These are phyloP conservation scores for Thalassiosira livingstoniorum DNA, from an alignment of 352 stramenopile genomes.

Conservation along the genomic window DNA sequence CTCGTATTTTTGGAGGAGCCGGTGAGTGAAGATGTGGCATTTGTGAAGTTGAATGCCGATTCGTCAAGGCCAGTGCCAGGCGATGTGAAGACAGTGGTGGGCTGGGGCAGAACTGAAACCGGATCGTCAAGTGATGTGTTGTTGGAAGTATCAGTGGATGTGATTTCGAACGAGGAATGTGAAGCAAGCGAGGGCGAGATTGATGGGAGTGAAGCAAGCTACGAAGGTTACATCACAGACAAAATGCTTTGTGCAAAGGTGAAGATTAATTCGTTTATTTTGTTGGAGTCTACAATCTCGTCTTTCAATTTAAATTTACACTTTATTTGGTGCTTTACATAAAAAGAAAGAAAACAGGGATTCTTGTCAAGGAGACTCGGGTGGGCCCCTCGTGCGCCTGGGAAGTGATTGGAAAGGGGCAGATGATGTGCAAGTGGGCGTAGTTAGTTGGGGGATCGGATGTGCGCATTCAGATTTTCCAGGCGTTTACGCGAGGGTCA, in stretches of 20 bases:
- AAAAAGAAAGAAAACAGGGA: no score
- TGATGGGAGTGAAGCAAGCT: conserved; percentile 28
- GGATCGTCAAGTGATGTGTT: background rate
- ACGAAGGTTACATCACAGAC: conserved; percentile 53
- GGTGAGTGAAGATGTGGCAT: background rate
- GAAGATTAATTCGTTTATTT: no score
- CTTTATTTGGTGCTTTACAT: no score
- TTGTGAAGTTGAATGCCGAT: conserved; percentile 10
- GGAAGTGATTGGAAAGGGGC: conserved; percentile 8
- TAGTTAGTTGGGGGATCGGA: conserved; percentile 74
- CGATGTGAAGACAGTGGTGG: background rate
- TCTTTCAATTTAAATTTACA: no score
- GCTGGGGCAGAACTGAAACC: background rate
- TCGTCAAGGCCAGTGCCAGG: background rate
- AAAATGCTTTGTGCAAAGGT: conserved; percentile 65
- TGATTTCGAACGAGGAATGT: conserved; percentile 58
- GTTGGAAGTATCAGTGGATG: conserved; percentile 1
- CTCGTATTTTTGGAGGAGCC: background rate
- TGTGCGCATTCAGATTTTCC: conserved; percentile 47
- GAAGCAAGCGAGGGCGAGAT: conserved; percentile 15
- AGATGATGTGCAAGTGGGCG: conserved; percentile 66
- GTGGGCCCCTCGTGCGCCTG: conserved; percentile 5
- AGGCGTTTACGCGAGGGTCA: conserved; percentile 30
- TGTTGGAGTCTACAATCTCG: no score
- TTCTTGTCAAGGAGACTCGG: conserved; percentile 53